Base-by-base conservation (phyloP, 2,329 filamentous ascomycete genomes). In the Fusarium sp. region DNA sequence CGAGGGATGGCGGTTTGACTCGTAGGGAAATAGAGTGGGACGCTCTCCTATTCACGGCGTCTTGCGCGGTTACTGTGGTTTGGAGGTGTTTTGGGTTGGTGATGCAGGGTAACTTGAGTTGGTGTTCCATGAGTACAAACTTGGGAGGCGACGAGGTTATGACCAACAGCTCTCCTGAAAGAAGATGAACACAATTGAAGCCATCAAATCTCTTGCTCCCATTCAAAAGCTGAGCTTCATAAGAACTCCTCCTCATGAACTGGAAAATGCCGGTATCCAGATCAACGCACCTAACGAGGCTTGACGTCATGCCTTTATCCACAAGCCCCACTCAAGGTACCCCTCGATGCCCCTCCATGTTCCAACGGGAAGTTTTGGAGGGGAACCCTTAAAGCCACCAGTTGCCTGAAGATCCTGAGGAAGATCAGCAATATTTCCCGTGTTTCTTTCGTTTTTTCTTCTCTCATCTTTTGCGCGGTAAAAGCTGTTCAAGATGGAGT, bases 401-500 rank as follows among this genome's bases (percentile, higher is more conserved):
- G 66, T 66, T 70, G 61, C 31, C 50, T 66, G 60, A 65, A 40
- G 68, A 69, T 69, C 65, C 29, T 47, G 20, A 52, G 63, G 50
- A 47, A 20, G 57, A 70, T 71, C 56, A 65, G 61, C 22, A 59
- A 38, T 58, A 63, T 66, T 68, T 45, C 33, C 50, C 25, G 29
- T 16, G 11, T 40, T 20, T 25, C 29, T 16, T 2, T 35, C 16
- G 8, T n/a, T 22, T 18, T 56, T 25, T n/a, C 18, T 13, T 33
- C 20, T 62, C 56, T 50, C 14, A 14, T 36, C 16, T 36, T 33
- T 65, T 62, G 20, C 36, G n/a, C 52, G n/a, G 14, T 27, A 22
- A 18, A 47, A 36, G 9, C 16, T 57, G 27, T 38, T 40, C 70
- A 79, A 71, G 13, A 95, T 95, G 93, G 93, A 95, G 81, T 88